Evolutionary conservation across 2,329 filamentous ascomycete genomes (phyloP), one percentile per base, ranked within the genome.

Genomic region (Penicillium rolfsii): DNA sequence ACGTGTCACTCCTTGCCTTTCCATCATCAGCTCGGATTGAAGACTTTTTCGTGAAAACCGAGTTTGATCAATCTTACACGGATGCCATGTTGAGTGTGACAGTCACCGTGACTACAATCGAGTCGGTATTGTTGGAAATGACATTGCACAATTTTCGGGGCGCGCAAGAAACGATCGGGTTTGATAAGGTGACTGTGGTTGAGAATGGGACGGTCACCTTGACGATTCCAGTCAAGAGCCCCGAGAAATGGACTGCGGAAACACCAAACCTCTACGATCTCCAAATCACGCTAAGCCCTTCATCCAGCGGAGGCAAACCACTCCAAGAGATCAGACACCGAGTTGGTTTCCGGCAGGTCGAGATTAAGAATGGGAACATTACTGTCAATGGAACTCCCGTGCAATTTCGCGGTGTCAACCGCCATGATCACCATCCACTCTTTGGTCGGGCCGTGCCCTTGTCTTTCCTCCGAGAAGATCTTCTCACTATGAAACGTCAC

Each of bases 401-500:
- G 55, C 80, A 85, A 5, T 80, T 91, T 64, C 82, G 85, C 36
- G 88, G 88, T 22, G 85, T 86, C 26, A 90, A 90, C 73, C 79
- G 88, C 19, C 89, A 91, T 67, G 89, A 91, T 62, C 88, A 91
- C 67, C 88, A 91, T 68, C 87, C 87, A 0, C 74, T 76, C 14
- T 82, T 82, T 38, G 88, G 88, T 4, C 85, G 88, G 1, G 82
- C 87, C 0, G 86, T 90, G 0, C 87, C 87, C 0, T 71, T 84
- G 7, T 83, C 86, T 1, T 89, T 85, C 36, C 83, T 89, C 68
- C 82, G 82, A 63, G 74, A 80, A n/a, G 89, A 91, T 64, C 77
- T 91, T 2, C 69, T 87, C 2, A 77, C 86, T 4, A 91, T 91
- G 88, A 91, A 91, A 74, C 78, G 48, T 8, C 75, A 50, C 28